Conservation (phyloP, 371 early-diverging fungal genomes). For the Actinomucor elegans region DNA sequence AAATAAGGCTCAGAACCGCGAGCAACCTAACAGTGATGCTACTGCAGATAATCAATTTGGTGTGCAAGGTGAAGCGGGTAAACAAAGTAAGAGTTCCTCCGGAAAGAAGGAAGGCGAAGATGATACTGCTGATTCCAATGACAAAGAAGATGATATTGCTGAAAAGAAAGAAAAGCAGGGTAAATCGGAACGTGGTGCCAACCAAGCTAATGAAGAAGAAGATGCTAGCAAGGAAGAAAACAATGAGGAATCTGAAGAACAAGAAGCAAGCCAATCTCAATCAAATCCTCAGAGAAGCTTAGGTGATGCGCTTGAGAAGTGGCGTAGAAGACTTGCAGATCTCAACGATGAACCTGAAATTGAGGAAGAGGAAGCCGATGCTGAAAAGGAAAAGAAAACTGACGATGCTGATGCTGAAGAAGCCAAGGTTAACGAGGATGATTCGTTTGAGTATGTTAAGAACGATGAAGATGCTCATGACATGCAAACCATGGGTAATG, state of each 20-base stretch:
- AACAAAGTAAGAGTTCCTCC: conserved; percentile 50
- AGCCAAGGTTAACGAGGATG: conserved; percentile 57
- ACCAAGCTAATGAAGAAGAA: conserved; percentile 44
- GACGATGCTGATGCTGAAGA: conserved; percentile 48
- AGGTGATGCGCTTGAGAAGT: conserved; percentile 88
- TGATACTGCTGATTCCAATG: conserved; percentile 37
- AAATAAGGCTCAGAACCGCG: conserved; percentile 39
- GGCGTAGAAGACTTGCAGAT: conserved; percentile 81
- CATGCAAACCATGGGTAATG: conserved; percentile 76
- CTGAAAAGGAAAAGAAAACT: conserved; percentile 43
- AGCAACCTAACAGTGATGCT: conserved; percentile 53
- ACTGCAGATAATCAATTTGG: conserved; percentile 67
- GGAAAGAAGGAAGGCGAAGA: conserved; percentile 53
- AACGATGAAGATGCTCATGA: conserved; percentile 77
- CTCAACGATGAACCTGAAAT: conserved; percentile 53
- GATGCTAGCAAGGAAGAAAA: conserved; percentile 21
- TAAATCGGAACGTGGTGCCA: conserved; percentile 41
- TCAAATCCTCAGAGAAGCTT: conserved; percentile 80
- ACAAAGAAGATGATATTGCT: conserved; percentile 27
- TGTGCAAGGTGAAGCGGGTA: conserved; percentile 65
- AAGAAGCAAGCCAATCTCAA: conserved; percentile 30
- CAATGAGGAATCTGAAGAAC: conserved; percentile 15
- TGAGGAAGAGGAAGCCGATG: conserved; percentile 50
- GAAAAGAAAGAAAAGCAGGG: conserved; percentile 40
- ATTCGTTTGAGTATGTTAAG: conserved; percentile 74